These are phyloP conservation scores for Sistotremastrum niveocremeum DNA, from an alignment of 768 basidiomycete genomes.

Conservation along the genomic window DNA sequence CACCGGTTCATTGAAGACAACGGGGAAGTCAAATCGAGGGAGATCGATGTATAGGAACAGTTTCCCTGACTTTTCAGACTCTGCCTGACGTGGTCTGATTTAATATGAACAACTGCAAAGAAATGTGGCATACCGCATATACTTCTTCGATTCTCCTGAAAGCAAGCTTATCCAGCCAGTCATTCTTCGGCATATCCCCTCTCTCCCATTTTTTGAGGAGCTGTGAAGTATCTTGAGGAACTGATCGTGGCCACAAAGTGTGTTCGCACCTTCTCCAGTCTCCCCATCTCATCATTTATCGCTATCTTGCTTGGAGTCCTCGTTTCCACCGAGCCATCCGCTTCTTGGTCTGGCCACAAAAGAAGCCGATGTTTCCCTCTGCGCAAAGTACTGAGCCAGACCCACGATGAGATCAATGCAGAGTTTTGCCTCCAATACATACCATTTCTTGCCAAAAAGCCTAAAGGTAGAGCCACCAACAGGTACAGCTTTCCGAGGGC, in stretches of 20 bases:
- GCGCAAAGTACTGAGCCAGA: constrained; percentile 54
- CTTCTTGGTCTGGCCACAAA: constrained; percentile 73
- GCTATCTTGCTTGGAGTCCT: constrained; percentile 81
- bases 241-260: constrained; percentile 4
- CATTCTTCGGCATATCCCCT: constrained; percentile 84
- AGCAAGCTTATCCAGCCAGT: constrained; percentile 89
- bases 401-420: not conserved
- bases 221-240: constrained; percentile 26
- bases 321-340: constrained; percentile 71
- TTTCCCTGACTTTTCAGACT: constrained; percentile 83
- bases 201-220: constrained; percentile 93
- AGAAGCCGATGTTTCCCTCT: constrained; percentile 83
- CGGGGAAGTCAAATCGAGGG: constrained; percentile 93
- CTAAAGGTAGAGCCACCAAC: constrained; percentile 87
- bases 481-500: constrained; percentile 63
- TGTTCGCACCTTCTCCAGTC: constrained; percentile 68
- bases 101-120: not conserved
- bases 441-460: constrained; percentile 92
- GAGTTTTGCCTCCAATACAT: constrained; percentile 9
- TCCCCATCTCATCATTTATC: constrained; percentile 82
- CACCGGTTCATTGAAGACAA: constrained; percentile 86
- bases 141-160: constrained; percentile 94
- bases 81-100: constrained; percentile 40
- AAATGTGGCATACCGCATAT: constrained; percentile 52
- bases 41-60: constrained; percentile 94